Base-by-base conservation (phyloP, 2,329 filamentous ascomycete genomes). In the Fusarium setosum region DNA sequence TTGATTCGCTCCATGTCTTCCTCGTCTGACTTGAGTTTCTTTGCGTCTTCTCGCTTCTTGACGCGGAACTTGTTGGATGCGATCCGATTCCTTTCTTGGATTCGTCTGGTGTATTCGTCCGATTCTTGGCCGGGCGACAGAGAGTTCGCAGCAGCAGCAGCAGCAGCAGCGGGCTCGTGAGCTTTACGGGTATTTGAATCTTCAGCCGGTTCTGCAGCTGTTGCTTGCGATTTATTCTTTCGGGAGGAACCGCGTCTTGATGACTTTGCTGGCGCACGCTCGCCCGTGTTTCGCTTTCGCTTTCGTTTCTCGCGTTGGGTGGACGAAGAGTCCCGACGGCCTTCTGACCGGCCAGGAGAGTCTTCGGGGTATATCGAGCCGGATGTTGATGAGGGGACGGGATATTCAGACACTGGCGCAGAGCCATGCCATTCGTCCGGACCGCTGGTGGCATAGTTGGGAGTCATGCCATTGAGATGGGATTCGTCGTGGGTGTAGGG, bases 31-130 rank as follows among this genome's bases (percentile, higher is more conserved):
- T 61, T 53, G 11, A 73, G 67, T 11, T 32, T 63, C 4, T 26
- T 52, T 2, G 61, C 57, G 12, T 67, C 58, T 8, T 67, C 61
- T 1, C 61, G 59, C 35, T 72, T 73, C 44, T 63, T 71, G 23
- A 60, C 13, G 2, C 72, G 68, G 26, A 72, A 72, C 24, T 65
- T 72, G 51, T 68, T 73, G 45, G 72, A 70, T 4, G 72, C 71
- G 9, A 70, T 18, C 10, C 72, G 69, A 17, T 69, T 73, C n/a
- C 69, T 56, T 24, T 63, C 61, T 3, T 69, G 68, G 0, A 65
- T 4, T 1, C 17, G 37, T 18, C 18, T 58, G 7, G 5, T 54
- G 9, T 29, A 9, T 1, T 40, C n/a, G 2, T 51, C 35, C 2
- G 4, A 11, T 2, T 10, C 24, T 15, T 41, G 7, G 1, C 34